Percentiles rank a stretch among this genome's conserved stretches.
These are phyloP conservation scores for Chlorella sp. DNA, from an alignment of 139 green algal species.

Conservation along the genomic window DNA sequence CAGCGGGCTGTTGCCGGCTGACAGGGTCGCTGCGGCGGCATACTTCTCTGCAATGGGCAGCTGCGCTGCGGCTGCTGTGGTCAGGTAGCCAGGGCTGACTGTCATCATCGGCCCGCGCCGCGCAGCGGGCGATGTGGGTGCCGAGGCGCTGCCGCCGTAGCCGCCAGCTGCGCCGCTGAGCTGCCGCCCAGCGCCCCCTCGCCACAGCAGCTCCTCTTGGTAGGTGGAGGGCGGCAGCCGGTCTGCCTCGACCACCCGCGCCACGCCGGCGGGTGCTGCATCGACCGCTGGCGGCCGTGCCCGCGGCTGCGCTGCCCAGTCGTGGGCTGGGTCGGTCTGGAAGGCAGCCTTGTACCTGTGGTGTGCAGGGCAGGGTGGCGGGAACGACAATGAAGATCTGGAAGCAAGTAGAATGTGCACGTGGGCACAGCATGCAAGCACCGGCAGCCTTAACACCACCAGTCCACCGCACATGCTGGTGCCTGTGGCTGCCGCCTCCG, in stretches of 20 bases:
- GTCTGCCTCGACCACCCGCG: background rate
- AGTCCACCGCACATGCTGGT: too few relatives aligned
- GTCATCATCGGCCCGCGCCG: too few relatives aligned
- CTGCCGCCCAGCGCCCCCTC: background rate
- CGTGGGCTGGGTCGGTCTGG: background rate
- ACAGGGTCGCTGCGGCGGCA: background rate
- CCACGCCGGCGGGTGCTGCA: background rate
- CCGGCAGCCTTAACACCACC: too few relatives aligned
- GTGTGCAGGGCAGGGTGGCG: too few relatives aligned
- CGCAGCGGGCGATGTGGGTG: background rate
- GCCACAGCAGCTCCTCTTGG: slow-evolving; percentile 15
- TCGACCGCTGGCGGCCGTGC: too few relatives aligned
- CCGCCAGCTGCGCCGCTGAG: background rate
- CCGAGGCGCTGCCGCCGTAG: background rate
- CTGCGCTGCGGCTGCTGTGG: background rate
- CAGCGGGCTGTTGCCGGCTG: background rate
- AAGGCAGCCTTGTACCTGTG: background rate
- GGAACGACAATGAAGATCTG: too few relatives aligned
- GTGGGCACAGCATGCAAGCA: too few relatives aligned
- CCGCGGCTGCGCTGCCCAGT: too few relatives aligned
- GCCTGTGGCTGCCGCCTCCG: too few relatives aligned
- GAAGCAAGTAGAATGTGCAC: too few relatives aligned
- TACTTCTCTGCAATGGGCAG: background rate
- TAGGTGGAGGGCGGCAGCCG: background rate
- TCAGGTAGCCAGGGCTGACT: slow-evolving; percentile 13